Evolutionary conservation across 75 land plant genomes (phyloP).

Genomic region (Picea glauca): DNA sequence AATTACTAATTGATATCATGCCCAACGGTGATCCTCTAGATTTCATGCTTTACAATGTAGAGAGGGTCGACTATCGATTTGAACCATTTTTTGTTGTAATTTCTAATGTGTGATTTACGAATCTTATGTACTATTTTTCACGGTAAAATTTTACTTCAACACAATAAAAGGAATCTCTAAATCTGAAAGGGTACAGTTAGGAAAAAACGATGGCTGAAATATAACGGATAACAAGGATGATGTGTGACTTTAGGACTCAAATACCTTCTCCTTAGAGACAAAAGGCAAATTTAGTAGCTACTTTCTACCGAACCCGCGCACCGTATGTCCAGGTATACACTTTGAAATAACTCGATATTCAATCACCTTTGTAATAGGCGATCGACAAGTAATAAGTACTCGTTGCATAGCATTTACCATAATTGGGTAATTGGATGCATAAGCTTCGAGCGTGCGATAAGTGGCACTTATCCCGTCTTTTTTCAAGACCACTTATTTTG

Average conservation of each 20-base stretch:
- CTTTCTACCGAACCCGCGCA: too few species aligned
- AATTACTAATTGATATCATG: too few species aligned
- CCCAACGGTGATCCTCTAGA: background rate
- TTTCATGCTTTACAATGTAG: background rate
- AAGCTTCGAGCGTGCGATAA: too few species aligned
- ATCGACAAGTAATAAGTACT: too few species aligned
- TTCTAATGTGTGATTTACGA: background rate
- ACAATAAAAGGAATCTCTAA: background rate
- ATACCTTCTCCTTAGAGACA: background rate
- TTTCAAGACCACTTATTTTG: too few species aligned
- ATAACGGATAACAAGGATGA: background rate
- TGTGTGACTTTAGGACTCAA: background rate
- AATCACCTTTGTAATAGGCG: background rate
- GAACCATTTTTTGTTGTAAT: background rate
- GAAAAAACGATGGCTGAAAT: background rate
- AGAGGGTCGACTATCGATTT: background rate
- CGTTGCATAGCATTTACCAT: too few species aligned
- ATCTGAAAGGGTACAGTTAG: background rate
- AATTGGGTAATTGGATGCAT: too few species aligned
- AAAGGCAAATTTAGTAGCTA: background rate
- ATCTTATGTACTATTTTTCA: background rate
- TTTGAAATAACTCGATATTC: too few species aligned
- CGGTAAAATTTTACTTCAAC: background rate
- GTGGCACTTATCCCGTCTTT: too few species aligned
- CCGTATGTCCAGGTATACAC: background rate